A percentile compares a stretch with the other conserved stretches of the same genome.
Evolutionary conservation across 164 flowering plant species (phyloP).

Genomic region (Nymphaea colorata): DNA sequence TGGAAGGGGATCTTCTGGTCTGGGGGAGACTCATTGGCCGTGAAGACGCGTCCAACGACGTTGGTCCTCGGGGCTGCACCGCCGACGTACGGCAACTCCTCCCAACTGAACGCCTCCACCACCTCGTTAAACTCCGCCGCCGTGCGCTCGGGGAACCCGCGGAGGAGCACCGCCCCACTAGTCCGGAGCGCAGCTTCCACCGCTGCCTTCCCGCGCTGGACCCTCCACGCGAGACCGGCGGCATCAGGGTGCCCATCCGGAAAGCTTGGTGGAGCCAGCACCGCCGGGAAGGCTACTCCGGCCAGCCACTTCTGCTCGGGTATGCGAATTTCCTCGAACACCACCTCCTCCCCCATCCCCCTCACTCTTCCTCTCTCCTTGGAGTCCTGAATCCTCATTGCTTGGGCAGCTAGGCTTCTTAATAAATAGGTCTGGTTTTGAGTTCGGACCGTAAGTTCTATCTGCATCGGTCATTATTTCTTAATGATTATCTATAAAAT

Average conservation of each 20-base stretch:
- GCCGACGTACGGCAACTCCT: conserved; percentile 80
- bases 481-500: too few species aligned
- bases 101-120: conserved; percentile 81
- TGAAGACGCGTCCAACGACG: conserved; percentile 77
- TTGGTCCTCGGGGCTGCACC: conserved; percentile 74
- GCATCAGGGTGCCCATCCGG: background rate
- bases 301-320: conserved; percentile 16
- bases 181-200: conserved; percentile 37
- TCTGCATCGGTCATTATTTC: too few species aligned
- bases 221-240: conserved; percentile 11
- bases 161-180: conserved; percentile 63
- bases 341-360: background rate
- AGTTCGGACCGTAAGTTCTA: too few species aligned
- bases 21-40: conserved; percentile 89
- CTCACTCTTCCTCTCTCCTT: background rate
- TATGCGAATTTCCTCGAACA: conserved; percentile 7
- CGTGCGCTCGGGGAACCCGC: conserved; percentile 49
- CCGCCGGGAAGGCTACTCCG: conserved; percentile 28
- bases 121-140: conserved; percentile 76
- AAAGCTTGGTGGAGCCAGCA: conserved; percentile 24
- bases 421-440: too few species aligned
- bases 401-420: too few species aligned
- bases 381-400: background rate
- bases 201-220: conserved; percentile 33
- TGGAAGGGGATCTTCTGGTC: conserved; percentile 85